phyloP scores from a whole-genome alignment of 495 filamentous ascomycete species.

The Staphylotrichum longicolle region DNA sequence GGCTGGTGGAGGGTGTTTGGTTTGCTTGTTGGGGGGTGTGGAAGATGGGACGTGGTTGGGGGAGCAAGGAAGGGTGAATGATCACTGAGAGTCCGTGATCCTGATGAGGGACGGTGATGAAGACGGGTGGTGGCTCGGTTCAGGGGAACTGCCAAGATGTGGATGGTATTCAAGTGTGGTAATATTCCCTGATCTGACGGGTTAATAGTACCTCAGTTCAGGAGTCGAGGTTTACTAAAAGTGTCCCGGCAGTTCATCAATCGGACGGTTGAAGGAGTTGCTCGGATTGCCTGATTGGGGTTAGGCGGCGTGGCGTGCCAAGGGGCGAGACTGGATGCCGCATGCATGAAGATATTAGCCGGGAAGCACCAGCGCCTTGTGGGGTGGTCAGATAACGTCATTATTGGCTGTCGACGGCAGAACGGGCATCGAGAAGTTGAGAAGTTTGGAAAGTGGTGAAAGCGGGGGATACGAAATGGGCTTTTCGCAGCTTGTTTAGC shows the following conservation, averaged over 20 bases:
- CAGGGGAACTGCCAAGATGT: too few species aligned
- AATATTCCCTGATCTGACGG: background rate
- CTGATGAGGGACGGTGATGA: too few species aligned
- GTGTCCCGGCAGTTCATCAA: background rate
- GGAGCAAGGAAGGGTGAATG: background rate
- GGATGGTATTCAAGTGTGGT: background rate
- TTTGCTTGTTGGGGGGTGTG: conserved; percentile 7
- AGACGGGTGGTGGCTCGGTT: too few species aligned
- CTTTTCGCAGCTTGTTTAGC: too few species aligned
- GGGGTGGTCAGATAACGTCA: conserved; percentile 24
- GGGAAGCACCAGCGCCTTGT: conserved; percentile 22
- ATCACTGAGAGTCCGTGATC: too few species aligned
- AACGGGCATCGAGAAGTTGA: conserved; percentile 12
- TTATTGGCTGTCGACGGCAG: conserved; percentile 23
- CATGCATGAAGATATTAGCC: conserved; percentile 24
- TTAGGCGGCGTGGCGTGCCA: conserved; percentile 20
- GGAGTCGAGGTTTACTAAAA: background rate
- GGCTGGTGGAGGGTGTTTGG: background rate
- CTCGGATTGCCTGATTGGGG: conserved; percentile 30
- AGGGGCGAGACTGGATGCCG: conserved; percentile 18
- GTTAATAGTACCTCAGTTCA: conserved; percentile 10
- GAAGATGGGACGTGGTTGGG: background rate
- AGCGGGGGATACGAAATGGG: background rate
- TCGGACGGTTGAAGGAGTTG: background rate
- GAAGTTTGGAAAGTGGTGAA: background rate